Evolutionary conservation across 2,329 filamentous ascomycete genomes (phyloP).

Genomic region (Aureobasidium sp.): DNA sequence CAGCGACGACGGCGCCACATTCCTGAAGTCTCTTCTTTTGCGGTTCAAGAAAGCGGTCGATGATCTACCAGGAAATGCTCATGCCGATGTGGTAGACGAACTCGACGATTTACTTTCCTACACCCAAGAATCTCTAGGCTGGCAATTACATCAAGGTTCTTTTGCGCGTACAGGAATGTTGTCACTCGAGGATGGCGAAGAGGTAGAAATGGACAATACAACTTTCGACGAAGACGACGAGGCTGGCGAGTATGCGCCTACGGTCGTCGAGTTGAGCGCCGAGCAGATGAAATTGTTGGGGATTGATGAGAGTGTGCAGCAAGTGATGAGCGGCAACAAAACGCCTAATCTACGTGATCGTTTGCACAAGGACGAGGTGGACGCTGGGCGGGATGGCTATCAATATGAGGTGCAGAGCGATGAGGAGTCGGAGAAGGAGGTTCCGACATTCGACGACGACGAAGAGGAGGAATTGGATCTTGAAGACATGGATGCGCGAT

Average conservation of each 20-base stretch:
- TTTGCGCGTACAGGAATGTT: slow-evolving; percentile 52
- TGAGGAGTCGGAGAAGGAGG: slow-evolving; percentile 5
- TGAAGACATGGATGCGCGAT: slow-evolving; percentile 18
- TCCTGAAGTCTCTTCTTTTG: slow-evolving; percentile 47
- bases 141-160: slow-evolving; percentile 45
- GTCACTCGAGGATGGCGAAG: slow-evolving; percentile 57
- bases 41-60: slow-evolving; percentile 48
- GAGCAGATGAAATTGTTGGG: slow-evolving; percentile 36
- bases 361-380: slow-evolving; percentile 19
- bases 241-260: slow-evolving; percentile 57
- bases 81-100: slow-evolving; percentile 44
- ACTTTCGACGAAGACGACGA: slow-evolving; percentile 54
- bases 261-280: slow-evolving; percentile 49
- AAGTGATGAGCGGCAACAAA: slow-evolving; percentile 3
- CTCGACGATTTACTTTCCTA: slow-evolving; percentile 50
- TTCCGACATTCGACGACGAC: not conserved
- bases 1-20: slow-evolving; percentile 45
- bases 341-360: slow-evolving; percentile 17
- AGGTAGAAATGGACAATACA: slow-evolving; percentile 49
- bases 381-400: not conserved
- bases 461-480: slow-evolving; percentile 21
- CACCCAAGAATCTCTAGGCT: slow-evolving; percentile 49
- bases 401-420: slow-evolving; percentile 1
- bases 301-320: slow-evolving; percentile 21
- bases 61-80: slow-evolving; percentile 36